Evolutionary conservation across 1,284 basidiomycete genomes (phyloP).

Genomic region (Fomitopsis pinicola): DNA sequence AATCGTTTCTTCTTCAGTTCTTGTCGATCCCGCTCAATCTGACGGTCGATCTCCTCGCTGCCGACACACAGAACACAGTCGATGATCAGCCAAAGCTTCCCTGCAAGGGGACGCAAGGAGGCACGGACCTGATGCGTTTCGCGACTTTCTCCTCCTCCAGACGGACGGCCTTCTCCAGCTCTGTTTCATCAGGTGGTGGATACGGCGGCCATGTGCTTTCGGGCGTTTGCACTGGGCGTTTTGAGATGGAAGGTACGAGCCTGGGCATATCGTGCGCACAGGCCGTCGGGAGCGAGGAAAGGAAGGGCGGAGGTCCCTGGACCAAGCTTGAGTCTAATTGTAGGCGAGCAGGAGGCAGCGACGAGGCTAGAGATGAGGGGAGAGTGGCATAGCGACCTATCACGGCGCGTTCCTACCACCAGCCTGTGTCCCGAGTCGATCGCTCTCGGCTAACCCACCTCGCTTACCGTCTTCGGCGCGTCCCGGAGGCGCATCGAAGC

Average conservation of each 20-base stretch:
- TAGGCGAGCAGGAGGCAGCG: neutral
- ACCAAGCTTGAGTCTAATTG: neutral
- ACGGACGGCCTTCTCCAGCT: slow-evolving; percentile 27
- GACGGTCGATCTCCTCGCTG: slow-evolving; percentile 52
- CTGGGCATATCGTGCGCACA: neutral
- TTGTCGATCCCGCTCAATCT: slow-evolving; percentile 39
- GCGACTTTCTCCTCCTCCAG: slow-evolving; percentile 46
- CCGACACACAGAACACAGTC: neutral
- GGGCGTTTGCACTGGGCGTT: neutral
- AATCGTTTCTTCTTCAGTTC: slow-evolving; percentile 33
- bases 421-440: neutral
- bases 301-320: neutral
- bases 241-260: neutral
- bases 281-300: neutral
- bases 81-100: neutral
- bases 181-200: slow-evolving; percentile 19
- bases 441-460: neutral
- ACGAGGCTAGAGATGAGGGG: neutral
- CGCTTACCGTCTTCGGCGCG: neutral
- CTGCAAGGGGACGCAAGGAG: neutral
- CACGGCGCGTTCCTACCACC: neutral
- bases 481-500: neutral
- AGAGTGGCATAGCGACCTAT: neutral
- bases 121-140: slow-evolving; percentile 37
- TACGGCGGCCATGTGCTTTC: slow-evolving; percentile 20